Percentiles rank a stretch among this genome's conserved stretches.
Evolutionary conservation across 257 asterid genomes (phyloP).

Genomic region (Solanum chaucha): DNA sequence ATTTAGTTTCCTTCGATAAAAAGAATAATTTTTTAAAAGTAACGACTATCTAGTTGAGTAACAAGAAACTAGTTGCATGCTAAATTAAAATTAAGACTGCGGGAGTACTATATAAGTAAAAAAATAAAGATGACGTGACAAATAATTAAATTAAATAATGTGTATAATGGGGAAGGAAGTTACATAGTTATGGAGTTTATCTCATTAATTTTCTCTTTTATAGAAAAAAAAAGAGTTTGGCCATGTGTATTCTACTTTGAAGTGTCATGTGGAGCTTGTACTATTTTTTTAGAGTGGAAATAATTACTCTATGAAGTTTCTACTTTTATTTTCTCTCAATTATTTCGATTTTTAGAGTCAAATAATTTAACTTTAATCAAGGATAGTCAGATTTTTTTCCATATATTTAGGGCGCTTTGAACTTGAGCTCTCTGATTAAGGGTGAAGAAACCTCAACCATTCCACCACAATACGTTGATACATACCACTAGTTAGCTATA

Average conservation of each 20-base stretch:
- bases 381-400: not conserved
- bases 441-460: no score
- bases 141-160: not conserved
- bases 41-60: not conserved
- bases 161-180: constrained; percentile 8
- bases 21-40: no score
- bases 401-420: not conserved
- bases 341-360: not conserved
- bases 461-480: not conserved
- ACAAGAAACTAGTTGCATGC: not conserved
- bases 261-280: constrained; percentile 16
- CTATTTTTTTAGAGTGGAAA: not conserved
- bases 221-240: not conserved
- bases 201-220: constrained; percentile 9
- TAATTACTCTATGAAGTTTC: constrained; percentile 2
- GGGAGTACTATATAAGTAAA: not conserved
- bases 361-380: not conserved
- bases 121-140: not conserved
- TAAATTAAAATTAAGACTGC: not conserved
- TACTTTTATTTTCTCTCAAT: not conserved
- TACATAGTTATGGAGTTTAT: constrained; percentile 1
- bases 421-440: not conserved
- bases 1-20: not conserved
- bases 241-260: constrained; percentile 8
- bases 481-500: not conserved